A percentile compares a stretch with the other conserved stretches of the same genome.
Conservation (phyloP, 2,329 filamentous ascomycete genomes). For the Xylariaceae sp. region DNA sequence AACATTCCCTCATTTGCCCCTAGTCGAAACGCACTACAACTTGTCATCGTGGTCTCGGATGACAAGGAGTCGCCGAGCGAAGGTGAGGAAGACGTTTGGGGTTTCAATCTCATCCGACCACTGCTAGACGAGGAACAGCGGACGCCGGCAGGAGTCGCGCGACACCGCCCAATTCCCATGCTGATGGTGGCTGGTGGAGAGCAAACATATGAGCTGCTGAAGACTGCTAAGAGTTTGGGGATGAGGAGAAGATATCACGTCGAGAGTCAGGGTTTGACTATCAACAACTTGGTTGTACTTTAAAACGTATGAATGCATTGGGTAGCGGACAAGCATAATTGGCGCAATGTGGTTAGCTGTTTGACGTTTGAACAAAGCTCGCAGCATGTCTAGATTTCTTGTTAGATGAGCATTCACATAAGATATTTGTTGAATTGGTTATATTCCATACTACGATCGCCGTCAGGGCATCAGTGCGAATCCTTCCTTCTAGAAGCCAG, state of each 20-base stretch:
- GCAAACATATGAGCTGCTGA: slow-evolving; percentile 68
- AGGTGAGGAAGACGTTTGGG: slow-evolving; percentile 39
- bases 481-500: too few species aligned
- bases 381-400: not conserved
- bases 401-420: slow-evolving; percentile 4
- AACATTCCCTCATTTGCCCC: slow-evolving; percentile 83
- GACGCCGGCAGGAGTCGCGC: slow-evolving; percentile 70
- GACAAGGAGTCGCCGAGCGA: slow-evolving; percentile 52
- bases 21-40: slow-evolving; percentile 66
- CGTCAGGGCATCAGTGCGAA: not conserved
- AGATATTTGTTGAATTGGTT: too few species aligned
- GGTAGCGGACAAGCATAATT: slow-evolving; percentile 25
- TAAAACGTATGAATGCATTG: slow-evolving; percentile 39
- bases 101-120: slow-evolving; percentile 57
- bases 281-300: slow-evolving; percentile 78
- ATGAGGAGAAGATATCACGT: slow-evolving; percentile 80
- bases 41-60: slow-evolving; percentile 78
- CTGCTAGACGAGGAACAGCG: slow-evolving; percentile 76
- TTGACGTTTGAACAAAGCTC: not conserved
- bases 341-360: slow-evolving; percentile 20
- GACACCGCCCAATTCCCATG: slow-evolving; percentile 78
- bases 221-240: slow-evolving; percentile 69
- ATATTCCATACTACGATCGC: not conserved
- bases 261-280: slow-evolving; percentile 77
- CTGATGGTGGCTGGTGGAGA: slow-evolving; percentile 80